A percentile compares a stretch with the other conserved stretches of the same genome.
Conservation (phyloP, 768 basidiomycete genomes). For the Hortiboletus campestris region DNA sequence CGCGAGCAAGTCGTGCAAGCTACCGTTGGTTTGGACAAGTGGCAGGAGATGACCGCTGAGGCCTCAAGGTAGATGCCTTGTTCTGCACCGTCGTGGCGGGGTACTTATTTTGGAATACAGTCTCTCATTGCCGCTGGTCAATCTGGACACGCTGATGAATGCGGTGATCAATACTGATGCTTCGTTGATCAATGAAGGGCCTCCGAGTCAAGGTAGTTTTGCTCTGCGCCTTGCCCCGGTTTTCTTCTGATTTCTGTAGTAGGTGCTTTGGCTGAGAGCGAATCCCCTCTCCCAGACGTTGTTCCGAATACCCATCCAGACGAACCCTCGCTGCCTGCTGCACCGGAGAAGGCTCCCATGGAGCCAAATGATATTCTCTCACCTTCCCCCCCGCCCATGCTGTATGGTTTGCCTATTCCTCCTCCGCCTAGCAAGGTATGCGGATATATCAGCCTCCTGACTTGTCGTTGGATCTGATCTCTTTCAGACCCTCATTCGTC, state of each 20-base stretch:
- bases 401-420: conserved; percentile 19
- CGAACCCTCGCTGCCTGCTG: conserved; percentile 43
- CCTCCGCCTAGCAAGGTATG: conserved; percentile 27
- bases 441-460: neutral
- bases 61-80: conserved; percentile 44
- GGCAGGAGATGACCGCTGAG: conserved; percentile 51
- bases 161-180: conserved; percentile 42
- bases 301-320: conserved; percentile 53
- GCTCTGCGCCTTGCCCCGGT: neutral
- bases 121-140: conserved; percentile 42
- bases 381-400: conserved; percentile 20
- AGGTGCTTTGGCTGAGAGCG: conserved; percentile 10
- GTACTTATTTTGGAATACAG: conserved; percentile 26
- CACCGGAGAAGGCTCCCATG: conserved; percentile 9
- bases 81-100: neutral
- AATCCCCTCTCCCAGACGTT: conserved; percentile 45
- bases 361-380: conserved; percentile 15
- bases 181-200: conserved; percentile 29
- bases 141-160: conserved; percentile 49
- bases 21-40: conserved; percentile 52
- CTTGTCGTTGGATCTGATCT: neutral
- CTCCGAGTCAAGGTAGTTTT: conserved; percentile 20
- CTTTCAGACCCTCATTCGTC: conserved; percentile 26
- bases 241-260: neutral
- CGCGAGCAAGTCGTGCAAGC: conserved; percentile 46